phyloP scores from a whole-genome alignment of 345 rosid species.

The Turnera subulata region DNA sequence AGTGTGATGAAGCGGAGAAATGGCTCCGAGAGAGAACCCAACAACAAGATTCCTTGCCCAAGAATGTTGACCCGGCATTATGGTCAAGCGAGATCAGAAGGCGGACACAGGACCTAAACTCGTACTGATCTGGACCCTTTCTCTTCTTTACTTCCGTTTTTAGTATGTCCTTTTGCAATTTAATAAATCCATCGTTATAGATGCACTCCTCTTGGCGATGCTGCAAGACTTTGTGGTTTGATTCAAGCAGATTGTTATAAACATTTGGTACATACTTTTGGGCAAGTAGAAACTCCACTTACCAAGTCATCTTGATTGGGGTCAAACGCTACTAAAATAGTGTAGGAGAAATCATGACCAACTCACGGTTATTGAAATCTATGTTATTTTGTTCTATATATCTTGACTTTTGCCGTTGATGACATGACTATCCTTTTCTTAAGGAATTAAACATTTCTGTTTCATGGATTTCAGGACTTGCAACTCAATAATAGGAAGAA shows the following conservation, averaged over 20 bases:
- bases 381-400: neutral
- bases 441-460: neutral
- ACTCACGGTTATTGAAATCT: neutral
- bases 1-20: constrained; percentile 60
- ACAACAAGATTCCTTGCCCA: constrained; percentile 48
- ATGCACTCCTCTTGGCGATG: neutral
- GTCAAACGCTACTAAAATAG: neutral
- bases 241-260: neutral
- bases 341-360: neutral
- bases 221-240: neutral
- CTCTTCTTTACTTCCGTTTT: neutral
- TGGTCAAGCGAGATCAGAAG: constrained; percentile 61
- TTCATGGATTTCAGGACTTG: constrained; percentile 36
- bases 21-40: constrained; percentile 60
- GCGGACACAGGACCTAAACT: constrained; percentile 44
- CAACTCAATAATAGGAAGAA: constrained; percentile 22
- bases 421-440: neutral
- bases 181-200: neutral
- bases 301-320: neutral
- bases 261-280: neutral
- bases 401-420: too few relatives aligned
- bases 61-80: constrained; percentile 46
- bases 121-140: constrained; percentile 25
- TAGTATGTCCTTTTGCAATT: neutral
- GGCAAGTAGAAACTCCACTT: neutral